Percentiles rank a stretch among this genome's conserved stretches.
These are phyloP conservation scores for Raphanus hybrid DNA, from an alignment of 441 rosid species.

Conservation along the genomic window DNA sequence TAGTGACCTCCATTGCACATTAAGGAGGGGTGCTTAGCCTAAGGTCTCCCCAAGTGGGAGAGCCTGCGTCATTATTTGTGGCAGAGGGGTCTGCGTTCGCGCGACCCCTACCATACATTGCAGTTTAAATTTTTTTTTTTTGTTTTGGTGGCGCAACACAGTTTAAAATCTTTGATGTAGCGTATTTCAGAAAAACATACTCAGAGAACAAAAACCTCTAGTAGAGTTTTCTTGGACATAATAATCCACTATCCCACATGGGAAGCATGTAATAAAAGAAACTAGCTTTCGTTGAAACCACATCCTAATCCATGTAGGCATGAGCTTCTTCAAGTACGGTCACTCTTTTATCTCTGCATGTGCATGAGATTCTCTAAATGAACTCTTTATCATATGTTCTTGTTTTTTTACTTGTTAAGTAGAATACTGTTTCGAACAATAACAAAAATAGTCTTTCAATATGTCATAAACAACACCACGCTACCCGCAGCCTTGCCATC, in stretches of 20 bases:
- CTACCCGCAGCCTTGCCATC: not conserved
- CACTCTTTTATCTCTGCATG: not conserved
- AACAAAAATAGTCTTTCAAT: not conserved
- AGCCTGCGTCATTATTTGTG: slow-evolving; percentile 73
- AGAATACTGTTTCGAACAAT: not conserved
- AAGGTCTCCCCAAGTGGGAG: slow-evolving; percentile 49
- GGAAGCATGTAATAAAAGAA: not conserved
- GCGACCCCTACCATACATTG: slow-evolving; percentile 47
- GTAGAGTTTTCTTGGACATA: not conserved
- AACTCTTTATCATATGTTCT: not conserved
- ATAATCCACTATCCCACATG: not conserved
- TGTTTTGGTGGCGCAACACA: too few species aligned
- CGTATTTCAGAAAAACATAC: too few species aligned
- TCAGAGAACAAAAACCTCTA: too few species aligned
- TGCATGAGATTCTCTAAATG: not conserved
- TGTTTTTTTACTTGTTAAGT: not conserved
- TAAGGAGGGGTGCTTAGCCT: slow-evolving; percentile 25
- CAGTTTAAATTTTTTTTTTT: not conserved
- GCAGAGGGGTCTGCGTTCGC: slow-evolving; percentile 66
- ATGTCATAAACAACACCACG: too few species aligned
- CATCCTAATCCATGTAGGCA: not conserved
- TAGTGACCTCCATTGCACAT: slow-evolving; percentile 44
- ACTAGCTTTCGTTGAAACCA: not conserved
- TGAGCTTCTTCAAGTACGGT: not conserved
- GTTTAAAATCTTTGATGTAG: too few species aligned